Base-by-base conservation (phyloP, 2,329 filamentous ascomycete genomes). In the Exophiala dermatitidis region DNA sequence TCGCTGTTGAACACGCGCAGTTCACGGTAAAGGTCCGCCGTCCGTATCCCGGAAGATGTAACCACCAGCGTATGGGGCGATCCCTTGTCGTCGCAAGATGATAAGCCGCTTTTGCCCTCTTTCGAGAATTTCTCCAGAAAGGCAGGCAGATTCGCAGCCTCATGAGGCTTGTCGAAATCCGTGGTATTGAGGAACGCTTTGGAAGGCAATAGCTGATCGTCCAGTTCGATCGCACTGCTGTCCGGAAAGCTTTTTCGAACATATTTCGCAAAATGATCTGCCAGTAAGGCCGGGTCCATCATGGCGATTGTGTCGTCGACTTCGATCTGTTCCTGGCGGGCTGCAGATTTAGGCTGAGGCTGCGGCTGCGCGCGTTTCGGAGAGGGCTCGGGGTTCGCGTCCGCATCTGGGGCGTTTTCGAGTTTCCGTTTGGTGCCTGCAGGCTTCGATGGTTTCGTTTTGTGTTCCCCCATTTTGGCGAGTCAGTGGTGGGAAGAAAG, bases 31-130 rank as follows among this genome's bases (percentile, higher is more conserved):
- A 96, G 72, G 65, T 97, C 88, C 10, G 91, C 90, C 3, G 93
- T 90, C 64, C 93, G 79, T 52, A 96, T 75, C 0, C 89, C 93
- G 4, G 90, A 89, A 5, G 82, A 82, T 8, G 90, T 83, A n/a
- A 98, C 80, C 34, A 98, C 82, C 50, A 98, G 77, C 1, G 91
- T 97, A 69, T 97, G 93, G 32, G 87, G 87, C 1, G 82, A 75
- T 4, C 86, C 86, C 38, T 83, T 84, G 63, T 82, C 76, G 71
- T 85, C 80, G 0, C 86, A 79, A 0, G 86, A 79, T 1, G 77
- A 77, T 19, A 95, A 74, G 51, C 74, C 77, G 51, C 76, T 74
- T 0, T 79, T 76, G 46, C 82, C 78, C 28, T 75, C 75, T 1
- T 79, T 71, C 57, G 65, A 70, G 63, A 71, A 74, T 8, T 75